These are phyloP conservation scores for Gracilaria domingensis DNA, from an alignment of 23 red algal genomes.

Conservation along the genomic window DNA sequence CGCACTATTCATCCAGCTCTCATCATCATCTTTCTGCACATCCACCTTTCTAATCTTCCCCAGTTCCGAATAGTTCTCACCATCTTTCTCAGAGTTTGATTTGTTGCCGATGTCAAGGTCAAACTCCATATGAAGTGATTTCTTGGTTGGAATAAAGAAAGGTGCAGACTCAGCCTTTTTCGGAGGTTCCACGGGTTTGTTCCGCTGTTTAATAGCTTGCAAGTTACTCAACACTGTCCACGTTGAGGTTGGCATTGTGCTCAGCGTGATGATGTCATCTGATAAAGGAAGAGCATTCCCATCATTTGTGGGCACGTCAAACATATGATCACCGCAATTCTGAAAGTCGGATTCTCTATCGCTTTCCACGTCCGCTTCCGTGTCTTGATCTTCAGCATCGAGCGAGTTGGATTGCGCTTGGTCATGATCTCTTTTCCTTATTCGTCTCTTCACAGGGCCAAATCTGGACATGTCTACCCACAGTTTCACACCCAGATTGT, in stretches of 20 bases:
- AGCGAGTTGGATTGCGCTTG: not conserved
- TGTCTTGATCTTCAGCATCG: not conserved
- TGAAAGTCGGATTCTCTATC: constrained; percentile 34
- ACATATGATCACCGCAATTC: not conserved
- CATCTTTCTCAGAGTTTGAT: not conserved
- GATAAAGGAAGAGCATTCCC: constrained; percentile 44
- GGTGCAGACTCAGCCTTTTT: constrained; percentile 81
- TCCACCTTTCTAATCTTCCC: constrained; percentile 26
- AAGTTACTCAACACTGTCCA: constrained; percentile 84
- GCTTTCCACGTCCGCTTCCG: constrained; percentile 19
- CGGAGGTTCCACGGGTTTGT: constrained; percentile 73
- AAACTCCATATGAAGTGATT: constrained; percentile 68
- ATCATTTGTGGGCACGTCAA: not conserved
- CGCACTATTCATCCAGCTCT: constrained; percentile 35
- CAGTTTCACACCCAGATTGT: constrained; percentile 76
- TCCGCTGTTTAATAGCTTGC: constrained; percentile 77
- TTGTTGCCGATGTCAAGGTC: constrained; percentile 40
- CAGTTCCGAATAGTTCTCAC: not conserved
- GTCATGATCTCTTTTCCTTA: constrained; percentile 2
- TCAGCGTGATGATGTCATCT: constrained; percentile 71
- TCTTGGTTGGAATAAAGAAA: constrained; percentile 88
- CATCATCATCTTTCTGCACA: constrained; percentile 1
- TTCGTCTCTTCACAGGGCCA: constrained; percentile 15
- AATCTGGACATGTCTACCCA: constrained; percentile 80
- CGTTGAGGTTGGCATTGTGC: constrained; percentile 53